Evolutionary conservation across 2,329 filamentous ascomycete genomes (phyloP).

Genomic region (Tolypocladium pustulatum): DNA sequence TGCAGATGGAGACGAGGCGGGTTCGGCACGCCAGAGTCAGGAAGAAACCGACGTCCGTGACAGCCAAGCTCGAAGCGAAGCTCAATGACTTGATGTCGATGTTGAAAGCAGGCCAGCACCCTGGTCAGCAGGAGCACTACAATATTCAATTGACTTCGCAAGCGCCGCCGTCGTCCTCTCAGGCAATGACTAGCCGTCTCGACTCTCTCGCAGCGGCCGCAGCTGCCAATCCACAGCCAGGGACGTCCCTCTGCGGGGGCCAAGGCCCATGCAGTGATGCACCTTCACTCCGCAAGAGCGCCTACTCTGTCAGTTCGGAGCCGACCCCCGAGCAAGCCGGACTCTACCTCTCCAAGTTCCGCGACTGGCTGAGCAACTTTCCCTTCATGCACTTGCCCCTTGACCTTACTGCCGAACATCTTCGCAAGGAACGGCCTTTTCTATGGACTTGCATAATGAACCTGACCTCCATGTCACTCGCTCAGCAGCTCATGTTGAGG

Average conservation of each 20-base stretch:
- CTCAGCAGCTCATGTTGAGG: conserved; percentile 27
- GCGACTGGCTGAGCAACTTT: conserved; percentile 28
- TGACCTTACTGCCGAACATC: conserved; percentile 22
- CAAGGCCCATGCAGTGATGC: background rate
- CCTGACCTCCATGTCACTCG: conserved; percentile 29
- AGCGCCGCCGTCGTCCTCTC: conserved; percentile 5
- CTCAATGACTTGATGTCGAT: conserved; percentile 37
- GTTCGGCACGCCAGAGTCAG: conserved; percentile 17
- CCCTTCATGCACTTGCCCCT: conserved; percentile 32
- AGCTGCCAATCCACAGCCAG: conserved; percentile 7
- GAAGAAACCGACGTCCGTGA: conserved; percentile 22
- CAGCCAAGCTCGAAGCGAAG: conserved; percentile 38
- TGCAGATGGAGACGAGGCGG: conserved; percentile 29
- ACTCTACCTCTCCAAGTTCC: conserved; percentile 28
- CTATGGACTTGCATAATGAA: conserved; percentile 39
- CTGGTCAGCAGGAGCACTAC: background rate
- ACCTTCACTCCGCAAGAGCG: background rate
- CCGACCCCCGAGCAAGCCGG: conserved; percentile 27
- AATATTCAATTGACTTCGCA: background rate
- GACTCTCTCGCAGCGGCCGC: conserved; percentile 26
- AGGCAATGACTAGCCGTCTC: conserved; percentile 16
- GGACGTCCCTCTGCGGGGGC: background rate
- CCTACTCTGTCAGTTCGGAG: conserved; percentile 12
- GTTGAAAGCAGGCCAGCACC: conserved; percentile 22
- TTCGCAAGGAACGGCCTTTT: conserved; percentile 33